Evolutionary conservation across 495 filamentous ascomycete species (phyloP).

Genomic region (Sabuloglossum arenarium): DNA sequence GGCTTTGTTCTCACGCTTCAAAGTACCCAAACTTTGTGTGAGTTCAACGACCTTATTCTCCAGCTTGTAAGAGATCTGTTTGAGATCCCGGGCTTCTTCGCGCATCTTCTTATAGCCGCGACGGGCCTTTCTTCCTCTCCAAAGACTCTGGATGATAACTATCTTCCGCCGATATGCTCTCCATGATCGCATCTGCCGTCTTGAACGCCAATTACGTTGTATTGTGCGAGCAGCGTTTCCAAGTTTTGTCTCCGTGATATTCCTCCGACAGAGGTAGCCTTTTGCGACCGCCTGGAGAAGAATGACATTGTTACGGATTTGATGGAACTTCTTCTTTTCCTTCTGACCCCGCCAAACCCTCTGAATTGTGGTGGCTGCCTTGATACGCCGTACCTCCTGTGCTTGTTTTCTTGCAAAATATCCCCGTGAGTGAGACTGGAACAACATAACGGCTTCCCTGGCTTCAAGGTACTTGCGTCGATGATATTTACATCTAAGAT

Average conservation of each 20-base stretch:
- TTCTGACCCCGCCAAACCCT: conserved; percentile 83
- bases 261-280: conserved; percentile 69
- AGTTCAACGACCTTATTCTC: conserved; percentile 99
- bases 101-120: conserved; percentile 70
- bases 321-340: conserved; percentile 55
- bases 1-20: conserved; percentile 83
- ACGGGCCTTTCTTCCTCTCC: conserved; percentile 71
- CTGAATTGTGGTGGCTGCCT: conserved; percentile 85
- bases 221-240: conserved; percentile 85
- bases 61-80: conserved; percentile 96
- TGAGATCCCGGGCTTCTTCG: conserved; percentile 90
- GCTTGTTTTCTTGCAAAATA: conserved; percentile 56
- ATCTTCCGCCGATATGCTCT: conserved; percentile 74
- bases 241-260: conserved; percentile 80
- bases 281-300: conserved; percentile 74
- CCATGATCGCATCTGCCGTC: conserved; percentile 60
- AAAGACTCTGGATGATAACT: conserved; percentile 78
- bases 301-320: conserved; percentile 62
- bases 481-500: conserved; percentile 86
- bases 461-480: conserved; percentile 81
- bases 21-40: conserved; percentile 76
- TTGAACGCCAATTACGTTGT: conserved; percentile 73
- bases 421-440: conserved; percentile 57
- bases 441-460: conserved; percentile 52
- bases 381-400: conserved; percentile 59